Evolutionary conservation across 192 early-diverging fungal species (phyloP).

Genomic region (Obelidium mucronatum): DNA sequence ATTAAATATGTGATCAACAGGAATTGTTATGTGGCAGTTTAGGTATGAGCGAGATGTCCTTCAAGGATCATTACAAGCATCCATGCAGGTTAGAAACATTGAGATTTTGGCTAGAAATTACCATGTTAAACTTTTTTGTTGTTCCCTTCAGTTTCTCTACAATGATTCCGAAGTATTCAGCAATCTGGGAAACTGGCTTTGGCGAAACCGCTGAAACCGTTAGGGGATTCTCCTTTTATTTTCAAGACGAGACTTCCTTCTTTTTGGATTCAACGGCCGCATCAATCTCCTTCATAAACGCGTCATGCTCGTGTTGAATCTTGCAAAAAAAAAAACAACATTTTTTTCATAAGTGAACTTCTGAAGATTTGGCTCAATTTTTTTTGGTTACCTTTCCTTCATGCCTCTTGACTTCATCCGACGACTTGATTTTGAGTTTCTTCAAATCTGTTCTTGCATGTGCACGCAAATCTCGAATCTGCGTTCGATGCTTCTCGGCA

Average conservation of each 20-base stretch:
- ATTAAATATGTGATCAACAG: conserved; percentile 17
- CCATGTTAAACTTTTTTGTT: background rate
- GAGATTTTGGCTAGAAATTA: background rate
- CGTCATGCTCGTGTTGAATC: conserved; percentile 20
- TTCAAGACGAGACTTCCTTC: conserved; percentile 16
- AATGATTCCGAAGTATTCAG: conserved; percentile 27
- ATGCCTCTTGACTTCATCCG: conserved; percentile 19
- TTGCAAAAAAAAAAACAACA: background rate
- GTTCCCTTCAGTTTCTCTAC: conserved; percentile 10
- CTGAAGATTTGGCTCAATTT: no score
- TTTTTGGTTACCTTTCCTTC: conserved; percentile 30
- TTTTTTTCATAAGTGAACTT: background rate
- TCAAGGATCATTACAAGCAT: conserved; percentile 89
- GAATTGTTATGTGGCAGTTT: conserved; percentile 94
- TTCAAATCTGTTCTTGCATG: conserved; percentile 20
- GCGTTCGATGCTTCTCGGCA: conserved; percentile 21
- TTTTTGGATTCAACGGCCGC: conserved; percentile 18
- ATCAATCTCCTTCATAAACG: conserved; percentile 6
- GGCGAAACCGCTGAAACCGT: background rate
- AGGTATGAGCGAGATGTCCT: conserved; percentile 84
- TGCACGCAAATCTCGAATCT: conserved; percentile 25
- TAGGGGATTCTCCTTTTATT: background rate
- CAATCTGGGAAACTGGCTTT: conserved; percentile 26
- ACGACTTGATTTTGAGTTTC: conserved; percentile 22
- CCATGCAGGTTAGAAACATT: conserved; percentile 75